phyloP scores from a whole-genome alignment of 2,329 filamentous ascomycete genomes.

The Colletotrichum musicola region DNA sequence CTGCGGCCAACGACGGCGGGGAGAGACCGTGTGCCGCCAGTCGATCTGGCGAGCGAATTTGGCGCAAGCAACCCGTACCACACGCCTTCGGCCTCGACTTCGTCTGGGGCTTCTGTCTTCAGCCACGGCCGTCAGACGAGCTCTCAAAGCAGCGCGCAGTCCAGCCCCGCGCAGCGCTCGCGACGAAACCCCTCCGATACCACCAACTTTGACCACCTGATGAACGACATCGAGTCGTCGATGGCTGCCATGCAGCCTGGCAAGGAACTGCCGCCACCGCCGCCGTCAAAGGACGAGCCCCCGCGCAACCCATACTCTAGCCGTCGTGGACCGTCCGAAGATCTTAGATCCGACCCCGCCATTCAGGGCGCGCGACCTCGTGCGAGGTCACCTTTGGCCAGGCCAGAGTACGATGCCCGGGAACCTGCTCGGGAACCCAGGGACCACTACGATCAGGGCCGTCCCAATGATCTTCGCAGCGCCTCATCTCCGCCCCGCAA shows the following conservation, averaged over 20 bases:
- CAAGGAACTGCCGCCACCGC: constrained; percentile 42
- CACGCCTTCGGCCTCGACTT: constrained; percentile 72
- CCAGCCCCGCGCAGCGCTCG: constrained; percentile 62
- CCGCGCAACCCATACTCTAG: constrained; percentile 21
- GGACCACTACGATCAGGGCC: constrained; percentile 34
- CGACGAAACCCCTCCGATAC: constrained; percentile 56
- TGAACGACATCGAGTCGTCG: constrained; percentile 68
- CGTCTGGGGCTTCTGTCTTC: constrained; percentile 72
- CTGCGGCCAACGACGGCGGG: constrained; percentile 57
- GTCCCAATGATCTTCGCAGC: constrained; percentile 29
- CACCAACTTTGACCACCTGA: constrained; percentile 64
- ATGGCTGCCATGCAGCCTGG: constrained; percentile 56
- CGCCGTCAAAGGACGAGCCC: constrained; percentile 39
- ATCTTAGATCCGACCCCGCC: constrained; percentile 51
- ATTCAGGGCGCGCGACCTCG: constrained; percentile 41
- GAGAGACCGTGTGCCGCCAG: constrained; percentile 54
- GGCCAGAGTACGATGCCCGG: constrained; percentile 39
- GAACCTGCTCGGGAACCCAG: constrained; percentile 33
- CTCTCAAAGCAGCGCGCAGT: constrained; percentile 69
- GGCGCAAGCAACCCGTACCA: constrained; percentile 75
- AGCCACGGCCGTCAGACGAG: constrained; percentile 71
- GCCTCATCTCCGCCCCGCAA: constrained; percentile 43
- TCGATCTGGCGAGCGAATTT: constrained; percentile 72
- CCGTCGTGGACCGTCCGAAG: constrained; percentile 33
- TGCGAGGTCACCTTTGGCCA: constrained; percentile 44